Base-by-base conservation (phyloP, 306 rosid species). In the Notholithocarpus densiflorus region DNA sequence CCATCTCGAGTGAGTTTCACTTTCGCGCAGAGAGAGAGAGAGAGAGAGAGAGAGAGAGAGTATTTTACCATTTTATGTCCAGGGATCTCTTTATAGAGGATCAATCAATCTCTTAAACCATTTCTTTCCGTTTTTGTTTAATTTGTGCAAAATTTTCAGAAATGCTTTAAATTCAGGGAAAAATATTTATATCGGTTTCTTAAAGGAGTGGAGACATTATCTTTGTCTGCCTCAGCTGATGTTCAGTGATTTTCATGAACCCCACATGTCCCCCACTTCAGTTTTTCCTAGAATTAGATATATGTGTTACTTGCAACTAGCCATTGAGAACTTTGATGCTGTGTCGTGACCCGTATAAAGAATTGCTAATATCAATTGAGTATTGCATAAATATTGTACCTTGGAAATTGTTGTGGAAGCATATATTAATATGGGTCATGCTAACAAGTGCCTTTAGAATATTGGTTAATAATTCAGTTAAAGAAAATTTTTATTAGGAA, bases 211-310 rank as follows among this genome's bases (percentile, higher is more conserved):
- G 74, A 78, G 81, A 70, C 78, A 60, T 73, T 81, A 84, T 89
- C 88, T 81, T 80, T 88, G 87, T 82, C 85, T 80, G 75, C 85
- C 88, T 84, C 84, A 80, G 70, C 43, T 57, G 68, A 70, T 78
- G 75, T 55, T 27, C 27, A 56, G 82, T 75, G 70, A 79, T 78
- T 79, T 77, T 76, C 27, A 48, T 45, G 51, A 75, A 84, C 91
- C 91, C 88, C 86, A 89, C 91, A 61, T 87, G 91, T 84, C 52
- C 72, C 87, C 91, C 89, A 90, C 88, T 80, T 84, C 9, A 27
- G 68, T 77, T 43, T 72, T 81, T 55, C 61, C 74, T 51, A 72
- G 2, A 56, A 27, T 7, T 13, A 27, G 69, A 62, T 27, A 62
- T 14, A 62, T 27, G 15, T 27, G 20, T 62, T 27, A 27, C 15